Conservation (phyloP, 768 basidiomycete species). For the Austroboletus eburneus region DNA sequence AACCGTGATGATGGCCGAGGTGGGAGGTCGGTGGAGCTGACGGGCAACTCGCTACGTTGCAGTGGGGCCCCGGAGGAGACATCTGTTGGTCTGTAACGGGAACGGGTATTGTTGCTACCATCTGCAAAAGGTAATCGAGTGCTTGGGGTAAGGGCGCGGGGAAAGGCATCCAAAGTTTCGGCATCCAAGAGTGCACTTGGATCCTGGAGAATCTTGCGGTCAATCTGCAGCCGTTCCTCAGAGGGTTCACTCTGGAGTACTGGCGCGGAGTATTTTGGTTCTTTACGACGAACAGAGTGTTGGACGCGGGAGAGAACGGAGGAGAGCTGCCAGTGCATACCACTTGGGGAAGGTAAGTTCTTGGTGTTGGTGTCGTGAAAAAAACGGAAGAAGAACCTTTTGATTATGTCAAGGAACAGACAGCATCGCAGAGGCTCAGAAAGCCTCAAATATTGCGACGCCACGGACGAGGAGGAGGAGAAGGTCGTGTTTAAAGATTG, state of each 20-base stretch:
- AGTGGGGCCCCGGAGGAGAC: background rate
- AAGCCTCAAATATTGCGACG: conserved; percentile 1
- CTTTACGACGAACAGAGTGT: too few relatives aligned
- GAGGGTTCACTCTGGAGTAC: background rate
- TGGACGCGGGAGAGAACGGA: conserved; percentile 32
- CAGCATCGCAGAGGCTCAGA: conserved; percentile 7
- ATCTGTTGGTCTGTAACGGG: conserved; percentile 4
- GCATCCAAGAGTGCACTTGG: conserved; percentile 28
- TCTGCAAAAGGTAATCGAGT: conserved; percentile 17
- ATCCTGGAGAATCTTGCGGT: conserved; percentile 28
- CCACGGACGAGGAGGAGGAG: background rate
- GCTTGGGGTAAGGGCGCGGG: conserved; percentile 27
- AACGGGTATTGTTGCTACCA: conserved; percentile 3
- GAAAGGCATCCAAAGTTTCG: conserved; percentile 5
- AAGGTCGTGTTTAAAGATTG: background rate
- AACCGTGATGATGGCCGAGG: conserved; percentile 10
- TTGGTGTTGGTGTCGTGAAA: too few relatives aligned
- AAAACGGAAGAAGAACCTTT: too few relatives aligned
- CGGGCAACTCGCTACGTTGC: conserved; percentile 1
- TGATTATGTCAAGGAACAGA: too few relatives aligned
- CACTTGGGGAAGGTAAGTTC: conserved; percentile 1
- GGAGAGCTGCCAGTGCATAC: conserved; percentile 27
- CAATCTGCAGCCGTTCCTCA: conserved; percentile 12
- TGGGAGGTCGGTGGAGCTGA: conserved; percentile 8
- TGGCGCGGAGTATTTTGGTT: too few relatives aligned